phyloP scores from a whole-genome alignment of 805 yeast species.

The Barnettozyma populi region DNA sequence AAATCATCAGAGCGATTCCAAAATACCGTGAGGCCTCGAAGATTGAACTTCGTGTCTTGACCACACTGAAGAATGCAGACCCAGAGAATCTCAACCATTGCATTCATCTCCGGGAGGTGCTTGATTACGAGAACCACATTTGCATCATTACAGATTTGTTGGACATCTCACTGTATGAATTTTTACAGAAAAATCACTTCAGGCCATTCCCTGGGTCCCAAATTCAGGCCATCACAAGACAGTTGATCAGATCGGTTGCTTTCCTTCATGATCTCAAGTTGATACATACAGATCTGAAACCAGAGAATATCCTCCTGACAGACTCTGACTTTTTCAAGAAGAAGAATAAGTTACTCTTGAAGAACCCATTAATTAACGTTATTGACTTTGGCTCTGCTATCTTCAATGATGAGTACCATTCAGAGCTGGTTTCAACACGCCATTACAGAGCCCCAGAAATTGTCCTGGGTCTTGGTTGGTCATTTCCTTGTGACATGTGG shows the following conservation, averaged over 20 bases:
- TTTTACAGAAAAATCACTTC: conserved; percentile 75
- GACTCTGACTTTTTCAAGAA: conserved; percentile 20
- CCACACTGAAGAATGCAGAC: conserved; percentile 66
- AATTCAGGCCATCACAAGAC: conserved; percentile 83
- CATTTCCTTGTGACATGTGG: conserved; percentile 96
- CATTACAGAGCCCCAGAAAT: conserved; percentile 98
- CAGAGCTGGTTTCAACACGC: conserved; percentile 86
- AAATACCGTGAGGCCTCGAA: conserved; percentile 94
- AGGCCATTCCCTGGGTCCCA: conserved; percentile 94
- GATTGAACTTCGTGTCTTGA: conserved; percentile 80
- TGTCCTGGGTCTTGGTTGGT: conserved; percentile 93
- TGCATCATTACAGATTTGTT: conserved; percentile 88
- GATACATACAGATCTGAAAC: conserved; percentile 94
- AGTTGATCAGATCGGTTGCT: conserved; percentile 77
- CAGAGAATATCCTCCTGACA: conserved; percentile 72
- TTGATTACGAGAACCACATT: conserved; percentile 89
- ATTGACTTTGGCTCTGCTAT: conserved; percentile 98
- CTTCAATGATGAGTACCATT: conserved; percentile 90
- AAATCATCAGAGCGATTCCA: conserved; percentile 86
- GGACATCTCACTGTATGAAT: conserved; percentile 84
- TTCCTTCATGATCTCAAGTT: conserved; percentile 85
- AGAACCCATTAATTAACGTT: conserved; percentile 76
- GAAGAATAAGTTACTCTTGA: conserved; percentile 41
- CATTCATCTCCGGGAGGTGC: conserved; percentile 80
- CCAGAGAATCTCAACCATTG: conserved; percentile 66